These are phyloP conservation scores for Ramaria rubella DNA, from an alignment of 768 basidiomycete species.

Conservation along the genomic window DNA sequence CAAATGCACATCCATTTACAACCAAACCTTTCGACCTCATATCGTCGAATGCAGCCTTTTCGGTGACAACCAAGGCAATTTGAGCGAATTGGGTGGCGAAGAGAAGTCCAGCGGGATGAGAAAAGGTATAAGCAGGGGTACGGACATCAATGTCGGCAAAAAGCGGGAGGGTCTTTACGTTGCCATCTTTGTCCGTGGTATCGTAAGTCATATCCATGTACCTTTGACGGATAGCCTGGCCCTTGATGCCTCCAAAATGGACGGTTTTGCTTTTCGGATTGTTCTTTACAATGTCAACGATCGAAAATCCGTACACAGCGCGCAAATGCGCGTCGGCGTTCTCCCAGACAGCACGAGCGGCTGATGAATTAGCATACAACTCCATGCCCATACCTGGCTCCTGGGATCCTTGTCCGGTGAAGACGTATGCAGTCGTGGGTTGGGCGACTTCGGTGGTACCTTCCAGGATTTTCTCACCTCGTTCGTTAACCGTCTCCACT, in stretches of 20 bases:
- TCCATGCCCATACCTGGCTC: constrained; percentile 99
- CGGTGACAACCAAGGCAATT: constrained; percentile 95
- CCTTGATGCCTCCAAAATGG: constrained; percentile 99
- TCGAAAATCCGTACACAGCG: constrained; percentile 96
- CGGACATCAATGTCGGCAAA: constrained; percentile 94
- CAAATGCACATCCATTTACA: constrained; percentile 87
- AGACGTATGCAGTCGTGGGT: constrained; percentile 89
- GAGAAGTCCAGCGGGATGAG: constrained; percentile 88
- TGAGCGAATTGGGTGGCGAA: constrained; percentile 99
- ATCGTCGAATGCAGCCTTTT: constrained; percentile 97
- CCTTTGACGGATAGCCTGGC: constrained; percentile 95
- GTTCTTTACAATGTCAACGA: constrained; percentile 96
- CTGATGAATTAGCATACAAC: constrained; percentile 85
- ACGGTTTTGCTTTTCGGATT: constrained; percentile 98
- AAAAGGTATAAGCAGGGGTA: constrained; percentile 97
- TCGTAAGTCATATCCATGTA: constrained; percentile 99
- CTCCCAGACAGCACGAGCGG: constrained; percentile 96
- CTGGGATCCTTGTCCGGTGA: constrained; percentile 98
- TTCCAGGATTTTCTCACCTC: constrained; percentile 85
- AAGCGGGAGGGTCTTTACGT: constrained; percentile 91
- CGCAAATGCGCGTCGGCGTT: constrained; percentile 89
- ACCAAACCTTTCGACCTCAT: constrained; percentile 96
- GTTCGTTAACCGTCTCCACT: constrained; percentile 77
- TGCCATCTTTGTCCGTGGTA: constrained; percentile 92
- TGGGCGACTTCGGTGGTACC: constrained; percentile 93